Conservation (phyloP, 345 rosid species). For the Corchorus olitorius region DNA sequence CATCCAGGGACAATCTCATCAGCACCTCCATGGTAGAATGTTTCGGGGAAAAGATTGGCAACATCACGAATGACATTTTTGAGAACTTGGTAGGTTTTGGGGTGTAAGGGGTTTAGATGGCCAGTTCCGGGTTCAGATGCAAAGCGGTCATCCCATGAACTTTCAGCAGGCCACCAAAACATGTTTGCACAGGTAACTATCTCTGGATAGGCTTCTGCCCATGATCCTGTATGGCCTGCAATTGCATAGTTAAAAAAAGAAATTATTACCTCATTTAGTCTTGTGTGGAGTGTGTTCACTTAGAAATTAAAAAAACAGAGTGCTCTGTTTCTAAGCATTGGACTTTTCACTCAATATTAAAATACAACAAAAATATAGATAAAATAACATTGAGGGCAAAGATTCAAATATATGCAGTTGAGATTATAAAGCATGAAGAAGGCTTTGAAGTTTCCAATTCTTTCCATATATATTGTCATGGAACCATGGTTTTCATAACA, state of each 20-base stretch:
- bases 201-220: slow-evolving; percentile 87
- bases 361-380: background rate
- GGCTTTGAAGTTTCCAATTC: background rate
- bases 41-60: slow-evolving; percentile 59
- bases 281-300: background rate
- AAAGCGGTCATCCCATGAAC: slow-evolving; percentile 54
- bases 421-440: background rate
- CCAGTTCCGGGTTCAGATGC: slow-evolving; percentile 90
- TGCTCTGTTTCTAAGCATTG: background rate
- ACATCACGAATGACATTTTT: slow-evolving; percentile 59
- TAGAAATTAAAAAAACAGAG: background rate
- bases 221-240: slow-evolving; percentile 77
- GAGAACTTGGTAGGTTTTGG: slow-evolving; percentile 71
- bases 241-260: background rate
- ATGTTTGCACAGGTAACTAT: slow-evolving; percentile 79
- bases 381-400: background rate
- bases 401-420: background rate
- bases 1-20: slow-evolving; percentile 83
- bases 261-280: background rate
- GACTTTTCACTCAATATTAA: background rate
- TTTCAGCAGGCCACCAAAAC: slow-evolving; percentile 82
- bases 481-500: background rate
- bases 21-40: slow-evolving; percentile 72
- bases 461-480: background rate
- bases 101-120: slow-evolving; percentile 77